Percentiles rank a stretch among this genome's conserved stretches.
Evolutionary conservation across 2,329 filamentous ascomycete genomes (phyloP).

Genomic region (Scytalidium lignicola): DNA sequence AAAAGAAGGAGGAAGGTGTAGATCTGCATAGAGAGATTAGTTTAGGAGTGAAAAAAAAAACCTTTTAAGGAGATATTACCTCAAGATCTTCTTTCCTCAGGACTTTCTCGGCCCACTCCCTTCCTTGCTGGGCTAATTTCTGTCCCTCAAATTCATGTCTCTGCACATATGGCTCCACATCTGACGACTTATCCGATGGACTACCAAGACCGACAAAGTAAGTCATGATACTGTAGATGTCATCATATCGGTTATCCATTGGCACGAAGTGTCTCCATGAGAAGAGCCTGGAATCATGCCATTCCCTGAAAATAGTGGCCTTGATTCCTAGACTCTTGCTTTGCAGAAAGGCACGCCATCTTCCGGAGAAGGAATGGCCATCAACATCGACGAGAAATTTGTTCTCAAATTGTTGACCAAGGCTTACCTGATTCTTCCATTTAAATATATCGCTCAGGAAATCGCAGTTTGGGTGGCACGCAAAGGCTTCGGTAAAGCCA

Average conservation of each 20-base stretch:
- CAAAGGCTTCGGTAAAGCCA: conserved; percentile 33
- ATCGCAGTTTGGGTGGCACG: conserved; percentile 38
- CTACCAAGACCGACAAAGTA: conserved; percentile 63
- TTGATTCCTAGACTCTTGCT: conserved; percentile 71
- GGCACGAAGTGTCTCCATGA: conserved; percentile 80
- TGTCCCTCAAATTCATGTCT: conserved; percentile 51
- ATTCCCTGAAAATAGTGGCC: conserved; percentile 72
- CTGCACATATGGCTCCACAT: conserved; percentile 33
- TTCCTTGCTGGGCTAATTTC: conserved; percentile 59
- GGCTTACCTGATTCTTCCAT: conserved; percentile 49
- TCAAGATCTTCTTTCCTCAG: conserved; percentile 69
- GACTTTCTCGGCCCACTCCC: conserved; percentile 67
- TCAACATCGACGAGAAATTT: conserved; percentile 76
- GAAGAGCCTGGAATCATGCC: conserved; percentile 70
- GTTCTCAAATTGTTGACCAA: conserved; percentile 49
- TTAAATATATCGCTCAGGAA: conserved; percentile 43
- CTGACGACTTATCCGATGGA: conserved; percentile 43
- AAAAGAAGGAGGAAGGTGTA: conserved; percentile 62
- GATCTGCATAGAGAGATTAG: conserved; percentile 29
- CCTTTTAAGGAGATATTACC: conserved; percentile 36
- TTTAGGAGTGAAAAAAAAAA: neutral
- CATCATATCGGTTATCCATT: conserved; percentile 68
- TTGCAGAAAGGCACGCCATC: conserved; percentile 64
- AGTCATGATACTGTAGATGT: conserved; percentile 68
- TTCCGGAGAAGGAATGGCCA: conserved; percentile 65